Evolutionary conservation across 2,329 filamentous ascomycete species (phyloP).

Genomic region (Fusarium anthophilum): DNA sequence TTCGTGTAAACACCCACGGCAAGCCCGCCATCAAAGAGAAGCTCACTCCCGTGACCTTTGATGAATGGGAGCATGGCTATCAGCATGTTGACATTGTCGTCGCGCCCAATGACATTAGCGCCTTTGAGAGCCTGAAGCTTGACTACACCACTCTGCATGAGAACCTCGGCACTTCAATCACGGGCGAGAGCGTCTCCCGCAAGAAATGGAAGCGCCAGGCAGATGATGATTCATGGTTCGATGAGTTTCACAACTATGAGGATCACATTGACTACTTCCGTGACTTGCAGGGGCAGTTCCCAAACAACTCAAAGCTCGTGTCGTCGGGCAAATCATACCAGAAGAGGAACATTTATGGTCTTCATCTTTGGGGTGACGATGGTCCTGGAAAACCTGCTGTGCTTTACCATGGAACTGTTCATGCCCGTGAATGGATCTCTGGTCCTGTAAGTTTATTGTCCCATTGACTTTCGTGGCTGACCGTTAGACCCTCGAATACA

Average conservation of each 20-base stretch:
- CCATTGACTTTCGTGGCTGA: background rate
- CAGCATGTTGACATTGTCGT: constrained; percentile 47
- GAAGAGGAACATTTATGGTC: constrained; percentile 65
- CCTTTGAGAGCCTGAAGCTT: constrained; percentile 44
- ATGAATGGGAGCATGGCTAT: constrained; percentile 34
- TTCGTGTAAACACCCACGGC: constrained; percentile 56
- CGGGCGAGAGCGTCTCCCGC: constrained; percentile 37
- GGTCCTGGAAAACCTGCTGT: constrained; percentile 59
- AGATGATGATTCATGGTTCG: constrained; percentile 55
- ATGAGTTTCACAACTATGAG: constrained; percentile 60
- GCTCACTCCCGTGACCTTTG: constrained; percentile 41
- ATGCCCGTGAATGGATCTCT: constrained; percentile 65
- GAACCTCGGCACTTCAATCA: constrained; percentile 44
- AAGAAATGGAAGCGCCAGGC: constrained; percentile 40
- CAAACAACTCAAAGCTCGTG: constrained; percentile 57
- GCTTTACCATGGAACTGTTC: constrained; percentile 61
- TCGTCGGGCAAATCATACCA: constrained; percentile 56
- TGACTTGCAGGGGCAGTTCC: constrained; percentile 53
- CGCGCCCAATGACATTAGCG: constrained; percentile 41
- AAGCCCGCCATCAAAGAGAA: constrained; percentile 48
- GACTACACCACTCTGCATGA: constrained; percentile 45
- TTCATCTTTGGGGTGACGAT: constrained; percentile 58
- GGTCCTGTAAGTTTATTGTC: constrained; percentile 56
- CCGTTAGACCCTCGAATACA: constrained; percentile 55
- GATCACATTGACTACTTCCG: constrained; percentile 59